These are phyloP conservation scores for Hypericum perforatum DNA, from an alignment of 345 rosid species.

Conservation along the genomic window DNA sequence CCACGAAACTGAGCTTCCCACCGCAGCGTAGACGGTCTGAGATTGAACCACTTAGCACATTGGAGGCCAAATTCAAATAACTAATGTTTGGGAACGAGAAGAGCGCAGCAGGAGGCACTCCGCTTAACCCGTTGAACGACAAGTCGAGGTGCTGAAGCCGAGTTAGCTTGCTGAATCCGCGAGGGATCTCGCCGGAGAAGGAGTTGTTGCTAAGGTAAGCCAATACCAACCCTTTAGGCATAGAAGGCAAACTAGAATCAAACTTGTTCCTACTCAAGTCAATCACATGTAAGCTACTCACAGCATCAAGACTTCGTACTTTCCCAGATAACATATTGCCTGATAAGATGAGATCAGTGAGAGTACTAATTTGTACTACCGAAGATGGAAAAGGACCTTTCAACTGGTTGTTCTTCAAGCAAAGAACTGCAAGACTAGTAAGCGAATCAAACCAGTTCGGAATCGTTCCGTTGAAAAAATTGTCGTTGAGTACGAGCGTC, in stretches of 20 bases:
- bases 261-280: slow-evolving; percentile 37
- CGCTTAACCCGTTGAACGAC: slow-evolving; percentile 30
- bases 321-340: slow-evolving; percentile 34
- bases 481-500: slow-evolving; percentile 38
- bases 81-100: slow-evolving; percentile 43
- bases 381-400: slow-evolving; percentile 37
- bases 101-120: slow-evolving; percentile 33
- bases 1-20: slow-evolving; percentile 40
- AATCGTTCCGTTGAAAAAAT: slow-evolving; percentile 52
- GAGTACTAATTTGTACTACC: slow-evolving; percentile 13
- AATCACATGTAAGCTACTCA: slow-evolving; percentile 22
- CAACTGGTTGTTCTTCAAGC: slow-evolving; percentile 39
- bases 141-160: slow-evolving; percentile 33
- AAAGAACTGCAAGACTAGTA: slow-evolving; percentile 38
- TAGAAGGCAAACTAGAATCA: slow-evolving; percentile 24
- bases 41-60: slow-evolving; percentile 44
- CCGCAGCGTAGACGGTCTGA: slow-evolving; percentile 41
- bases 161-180: slow-evolving; percentile 25
- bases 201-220: slow-evolving; percentile 33
- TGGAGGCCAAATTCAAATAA: slow-evolving; percentile 47
- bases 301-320: slow-evolving; percentile 27
- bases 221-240: slow-evolving; percentile 36
- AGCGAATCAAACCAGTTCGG: slow-evolving; percentile 45
- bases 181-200: slow-evolving; percentile 33
- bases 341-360: slow-evolving; percentile 25